A percentile compares a stretch with the other conserved stretches of the same genome.
Conservation (phyloP, 2,329 filamentous ascomycete species). For the Cryphonectria radicalis region DNA sequence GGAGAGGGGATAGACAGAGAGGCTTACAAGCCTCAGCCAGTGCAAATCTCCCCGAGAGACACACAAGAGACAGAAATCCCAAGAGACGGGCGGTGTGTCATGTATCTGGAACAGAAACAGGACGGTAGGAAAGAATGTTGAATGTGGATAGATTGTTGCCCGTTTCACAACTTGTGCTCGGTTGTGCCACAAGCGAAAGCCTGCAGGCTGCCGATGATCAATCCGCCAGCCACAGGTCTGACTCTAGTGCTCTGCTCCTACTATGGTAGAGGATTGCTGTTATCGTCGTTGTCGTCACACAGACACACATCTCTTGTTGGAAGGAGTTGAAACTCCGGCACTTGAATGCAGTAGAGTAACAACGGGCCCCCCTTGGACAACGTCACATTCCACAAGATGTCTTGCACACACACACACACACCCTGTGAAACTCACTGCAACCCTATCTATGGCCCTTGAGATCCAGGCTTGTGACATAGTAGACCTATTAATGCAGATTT, state of each 20-base stretch:
- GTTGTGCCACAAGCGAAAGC: background rate
- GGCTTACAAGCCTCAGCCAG: background rate
- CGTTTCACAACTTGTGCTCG: background rate
- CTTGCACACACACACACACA: background rate
- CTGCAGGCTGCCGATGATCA: background rate
- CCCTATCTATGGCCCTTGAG: background rate
- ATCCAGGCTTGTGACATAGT: background rate
- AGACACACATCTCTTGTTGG: background rate
- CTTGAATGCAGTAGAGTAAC: slow-evolving; percentile 7
- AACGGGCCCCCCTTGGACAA: background rate
- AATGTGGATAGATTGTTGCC: background rate
- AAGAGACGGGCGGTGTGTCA: background rate
- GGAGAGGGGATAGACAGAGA: background rate
- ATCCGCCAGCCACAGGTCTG: background rate
- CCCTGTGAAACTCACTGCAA: background rate
- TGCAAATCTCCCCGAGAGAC: background rate
- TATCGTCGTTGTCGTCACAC: background rate
- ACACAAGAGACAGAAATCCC: background rate
- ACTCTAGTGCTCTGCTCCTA: background rate
- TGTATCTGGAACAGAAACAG: background rate
- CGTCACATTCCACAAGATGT: background rate
- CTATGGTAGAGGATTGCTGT: background rate
- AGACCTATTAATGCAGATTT: background rate
- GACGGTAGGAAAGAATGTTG: background rate
- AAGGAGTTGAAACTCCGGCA: background rate